Evolutionary conservation across 139 green algal species (phyloP), one percentile per base, ranked within the genome.

Genomic region (Chlamydomonas incerta): DNA sequence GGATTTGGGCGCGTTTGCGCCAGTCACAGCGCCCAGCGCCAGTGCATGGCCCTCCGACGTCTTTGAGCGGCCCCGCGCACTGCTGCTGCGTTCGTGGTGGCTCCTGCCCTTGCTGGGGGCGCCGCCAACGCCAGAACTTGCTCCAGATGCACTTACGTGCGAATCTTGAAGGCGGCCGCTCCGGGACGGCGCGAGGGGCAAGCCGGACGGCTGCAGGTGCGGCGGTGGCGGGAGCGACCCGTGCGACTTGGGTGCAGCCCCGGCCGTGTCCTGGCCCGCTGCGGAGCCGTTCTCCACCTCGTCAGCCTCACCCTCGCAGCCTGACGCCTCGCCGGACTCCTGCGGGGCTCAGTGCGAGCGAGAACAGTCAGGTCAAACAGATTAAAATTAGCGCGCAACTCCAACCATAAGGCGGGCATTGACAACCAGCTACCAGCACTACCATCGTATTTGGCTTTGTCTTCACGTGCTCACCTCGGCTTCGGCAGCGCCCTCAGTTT

Each of bases 241-340:
- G 26, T 57, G n/a, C 47, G 68, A n/a, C 73, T 81, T 33, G 34
- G 34, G n/a, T 8, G 29, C 17, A 11, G 52, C 34, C 26, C 23
- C 34, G 5, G 35, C 31, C 17, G 31, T 26, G 6, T 50, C 41
- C 41, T 50, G 41, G n/a, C n/a, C n/a, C n/a, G n/a, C n/a, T 50
- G 6, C 41, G 11, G 24, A 31, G 15, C 68, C 66, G 15, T 41
- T 41, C 15, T 85, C 66, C 17, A 58, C 66, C 1, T 63, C 68
- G 1, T 28, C 34, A 2, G 4, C 74, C 2, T 20, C 28, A 29
- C 55, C 80, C 11, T 86, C 80, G 35, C 68, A 86, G 2, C 80
- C 67, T 13, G 68, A 80, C 0, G 80, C 80, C 26, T 86, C 80
- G 35, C 80, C 80, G 20, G 80, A 86, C 65, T 86, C 80, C 80